These are phyloP conservation scores for Daldinia childiae DNA, from an alignment of 495 filamentous ascomycete species.

Conservation along the genomic window DNA sequence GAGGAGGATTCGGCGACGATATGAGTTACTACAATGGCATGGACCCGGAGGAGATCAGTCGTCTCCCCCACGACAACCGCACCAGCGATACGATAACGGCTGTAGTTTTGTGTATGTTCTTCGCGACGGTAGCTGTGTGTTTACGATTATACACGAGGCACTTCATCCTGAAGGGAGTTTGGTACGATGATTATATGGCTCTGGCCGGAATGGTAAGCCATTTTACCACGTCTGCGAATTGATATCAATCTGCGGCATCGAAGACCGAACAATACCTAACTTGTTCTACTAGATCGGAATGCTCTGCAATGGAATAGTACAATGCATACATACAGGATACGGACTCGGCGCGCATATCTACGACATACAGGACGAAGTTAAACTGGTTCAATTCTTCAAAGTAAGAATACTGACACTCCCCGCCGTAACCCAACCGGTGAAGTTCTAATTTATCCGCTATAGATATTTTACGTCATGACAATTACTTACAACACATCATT, in stretches of 20 bases:
- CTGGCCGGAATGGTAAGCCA: constrained; percentile 33
- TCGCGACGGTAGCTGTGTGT: constrained; percentile 30
- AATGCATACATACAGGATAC: constrained; percentile 29
- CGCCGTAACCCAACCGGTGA: neutral
- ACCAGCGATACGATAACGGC: constrained; percentile 24
- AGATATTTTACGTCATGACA: constrained; percentile 33
- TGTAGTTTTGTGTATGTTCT: constrained; percentile 24
- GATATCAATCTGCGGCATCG: neutral
- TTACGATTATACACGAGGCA: constrained; percentile 37
- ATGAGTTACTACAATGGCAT: constrained; percentile 8
- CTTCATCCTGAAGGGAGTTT: constrained; percentile 26
- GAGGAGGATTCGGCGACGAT: neutral
- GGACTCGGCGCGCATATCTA: constrained; percentile 36
- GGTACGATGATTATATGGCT: constrained; percentile 37
- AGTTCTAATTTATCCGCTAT: constrained; percentile 17
- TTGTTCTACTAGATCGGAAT: constrained; percentile 20
- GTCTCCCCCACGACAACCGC: constrained; percentile 35
- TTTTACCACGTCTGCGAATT: neutral
- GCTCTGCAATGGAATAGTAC: constrained; percentile 34
- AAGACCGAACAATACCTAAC: constrained; percentile 15
- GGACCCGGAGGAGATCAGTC: neutral
- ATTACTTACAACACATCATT: constrained; percentile 30
- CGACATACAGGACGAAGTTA: constrained; percentile 8
- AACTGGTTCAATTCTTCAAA: constrained; percentile 22
- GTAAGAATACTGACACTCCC: constrained; percentile 18